These are phyloP conservation scores for Calamus simplicifolius DNA, from an alignment of 176 grass and related monocot genomes.

Conservation along the genomic window DNA sequence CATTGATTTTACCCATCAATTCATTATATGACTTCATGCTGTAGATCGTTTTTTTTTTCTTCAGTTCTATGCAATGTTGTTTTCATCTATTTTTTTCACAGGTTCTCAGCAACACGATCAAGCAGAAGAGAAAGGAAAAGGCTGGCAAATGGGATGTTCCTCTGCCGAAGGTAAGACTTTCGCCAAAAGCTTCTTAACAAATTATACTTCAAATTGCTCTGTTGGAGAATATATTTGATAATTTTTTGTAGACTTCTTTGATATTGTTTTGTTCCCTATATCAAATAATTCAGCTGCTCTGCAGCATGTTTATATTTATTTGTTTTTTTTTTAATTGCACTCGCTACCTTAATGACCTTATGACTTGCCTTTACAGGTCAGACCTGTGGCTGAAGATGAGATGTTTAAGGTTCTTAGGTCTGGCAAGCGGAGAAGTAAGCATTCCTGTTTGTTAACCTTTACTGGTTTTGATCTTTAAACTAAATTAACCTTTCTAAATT, in stretches of 20 bases:
- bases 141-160: conserved; percentile 93
- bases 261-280: no score
- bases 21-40: background rate
- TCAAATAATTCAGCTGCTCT: no score
- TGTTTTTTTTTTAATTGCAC: no score
- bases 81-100: background rate
- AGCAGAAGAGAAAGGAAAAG: conserved; percentile 88
- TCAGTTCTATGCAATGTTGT: conserved; percentile 2
- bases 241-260: no score
- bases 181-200: conserved; percentile 1
- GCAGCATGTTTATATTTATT: no score
- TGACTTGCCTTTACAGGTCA: conserved; percentile 33
- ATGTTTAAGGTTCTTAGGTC: conserved; percentile 77
- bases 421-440: conserved; percentile 82
- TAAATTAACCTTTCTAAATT: no score
- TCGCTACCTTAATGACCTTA: no score
- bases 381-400: conserved; percentile 78
- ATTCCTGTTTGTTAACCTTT: no score
- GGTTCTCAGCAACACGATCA: conserved; percentile 91
- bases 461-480: no score
- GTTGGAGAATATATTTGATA: no score
- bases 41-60: background rate
- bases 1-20: background rate
- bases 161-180: conserved; percentile 58
- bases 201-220: background rate